Evolutionary conservation across 345 rosid species (phyloP), one percentile per base, ranked within the genome.

Genomic region (Brassica nigra): DNA sequence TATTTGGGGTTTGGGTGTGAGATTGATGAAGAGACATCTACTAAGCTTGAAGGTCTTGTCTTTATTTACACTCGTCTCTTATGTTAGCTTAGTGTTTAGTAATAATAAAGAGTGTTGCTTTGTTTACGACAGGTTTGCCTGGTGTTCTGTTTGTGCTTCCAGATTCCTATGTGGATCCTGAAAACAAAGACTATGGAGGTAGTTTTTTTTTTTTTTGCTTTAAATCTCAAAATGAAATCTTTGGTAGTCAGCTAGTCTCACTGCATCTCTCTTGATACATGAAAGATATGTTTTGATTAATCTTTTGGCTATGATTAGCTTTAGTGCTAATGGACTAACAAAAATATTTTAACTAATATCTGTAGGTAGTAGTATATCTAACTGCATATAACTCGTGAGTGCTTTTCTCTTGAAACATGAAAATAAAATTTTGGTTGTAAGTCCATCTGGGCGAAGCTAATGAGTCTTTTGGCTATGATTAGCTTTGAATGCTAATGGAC

Each of bases 1-100:
- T 95, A 95, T 79, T 84, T 93, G 68, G 99, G 98, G 4, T 95
- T 95, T 42, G 99, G 99, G 6, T 89, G 97, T 71, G 97, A 95
- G 87, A 82, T 96, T 79, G 99, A 92, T 52, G 97, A 93, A 87
- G 99, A 93, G 83, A 96, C 99, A 9, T 88, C 97, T 0, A 87
- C 90, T 84, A 92, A 91, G 90, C 90, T 96, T 1, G 97, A 96
- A 88, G 97, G 98, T 96, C 36, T 37, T 68, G 18, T 37, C 28
- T 37, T 68, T 62, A 23, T 42, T 39, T 20, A 16, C 44, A 73
- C 52, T 67, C 68, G 2, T 55, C 1, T 42, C n/a, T 63, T 80
- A 29, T 75, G 57, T 57, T 30, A 18, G 12, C 42, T 52, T 75
- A 28, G 14, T 75, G 36, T n/a, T 44, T 16, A 9, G 5, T 65